A percentile compares a stretch with the other conserved stretches of the same genome.
These are phyloP conservation scores for Phytophthora macrochlamydospora DNA, from an alignment of 352 stramenopile genomes.

Conservation along the genomic window DNA sequence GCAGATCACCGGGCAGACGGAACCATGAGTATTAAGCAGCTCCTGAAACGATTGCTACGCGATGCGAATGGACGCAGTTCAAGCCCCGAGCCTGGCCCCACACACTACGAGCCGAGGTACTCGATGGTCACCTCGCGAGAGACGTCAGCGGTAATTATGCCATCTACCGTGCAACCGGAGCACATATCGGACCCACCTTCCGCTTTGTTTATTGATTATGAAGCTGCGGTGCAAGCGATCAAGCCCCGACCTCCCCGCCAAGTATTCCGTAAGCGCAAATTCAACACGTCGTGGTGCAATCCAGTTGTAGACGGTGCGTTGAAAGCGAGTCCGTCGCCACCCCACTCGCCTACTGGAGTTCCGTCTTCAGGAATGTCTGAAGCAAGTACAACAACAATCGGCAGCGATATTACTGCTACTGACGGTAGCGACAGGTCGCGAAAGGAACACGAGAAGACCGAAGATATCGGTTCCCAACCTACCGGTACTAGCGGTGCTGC, in stretches of 20 bases:
- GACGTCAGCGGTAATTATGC: conserved; percentile 54
- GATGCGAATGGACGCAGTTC: conserved; percentile 32
- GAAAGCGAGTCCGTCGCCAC: conserved; percentile 7
- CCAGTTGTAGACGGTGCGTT: conserved; percentile 36
- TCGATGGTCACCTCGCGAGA: conserved; percentile 43
- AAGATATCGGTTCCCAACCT: not conserved
- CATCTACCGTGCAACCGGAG: conserved; percentile 33
- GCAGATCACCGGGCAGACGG: conserved; percentile 23
- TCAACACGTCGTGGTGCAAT: conserved; percentile 81
- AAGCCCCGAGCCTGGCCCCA: conserved; percentile 69
- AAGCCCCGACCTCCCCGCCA: conserved; percentile 50
- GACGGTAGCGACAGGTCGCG: not conserved
- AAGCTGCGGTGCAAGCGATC: conserved; percentile 57
- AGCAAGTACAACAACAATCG: not conserved
- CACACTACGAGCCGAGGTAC: conserved; percentile 71
- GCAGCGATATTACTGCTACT: not conserved
- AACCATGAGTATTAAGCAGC: conserved; percentile 27
- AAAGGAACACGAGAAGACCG: conserved; percentile 3
- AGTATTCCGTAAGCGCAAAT: conserved; percentile 64
- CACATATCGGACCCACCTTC: conserved; percentile 44
- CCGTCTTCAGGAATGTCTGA: conserved; percentile 1
- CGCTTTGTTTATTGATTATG: conserved; percentile 75
- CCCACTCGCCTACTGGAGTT: conserved; percentile 6
- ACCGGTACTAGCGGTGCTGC: not conserved
- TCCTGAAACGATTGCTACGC: conserved; percentile 23